A percentile compares a stretch with the other conserved stretches of the same genome.
These are phyloP conservation scores for Pythium dissotocum DNA, from an alignment of 352 stramenopile species.

Conservation along the genomic window DNA sequence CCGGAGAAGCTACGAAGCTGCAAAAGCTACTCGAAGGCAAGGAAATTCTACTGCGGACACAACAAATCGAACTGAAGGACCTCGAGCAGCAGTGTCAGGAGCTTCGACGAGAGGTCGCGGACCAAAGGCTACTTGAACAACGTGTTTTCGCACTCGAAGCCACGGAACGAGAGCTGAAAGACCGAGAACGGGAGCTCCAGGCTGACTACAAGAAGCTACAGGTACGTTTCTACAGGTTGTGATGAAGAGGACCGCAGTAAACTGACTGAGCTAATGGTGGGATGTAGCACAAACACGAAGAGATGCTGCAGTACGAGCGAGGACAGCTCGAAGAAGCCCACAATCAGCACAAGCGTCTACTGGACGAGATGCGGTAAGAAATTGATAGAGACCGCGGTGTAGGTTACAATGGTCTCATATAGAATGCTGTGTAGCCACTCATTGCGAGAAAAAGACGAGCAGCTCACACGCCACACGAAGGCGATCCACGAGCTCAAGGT, in stretches of 20 bases:
- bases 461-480: conserved; percentile 45
- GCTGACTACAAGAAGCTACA: conserved; percentile 39
- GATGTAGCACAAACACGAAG: conserved; percentile 46
- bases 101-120: conserved; percentile 18
- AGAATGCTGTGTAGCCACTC: conserved; percentile 20
- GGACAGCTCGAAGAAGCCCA: conserved; percentile 47
- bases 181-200: conserved; percentile 34
- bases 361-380: conserved; percentile 56
- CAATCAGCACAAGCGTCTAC: conserved; percentile 48
- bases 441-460: conserved; percentile 52
- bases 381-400: neutral
- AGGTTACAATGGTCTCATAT: neutral
- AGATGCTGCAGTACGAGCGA: conserved; percentile 45
- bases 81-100: conserved; percentile 37
- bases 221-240: conserved; percentile 19
- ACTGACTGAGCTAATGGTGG: neutral
- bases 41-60: conserved; percentile 48
- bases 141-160: conserved; percentile 46
- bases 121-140: conserved; percentile 37
- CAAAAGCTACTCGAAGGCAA: conserved; percentile 58
- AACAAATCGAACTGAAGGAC: conserved; percentile 57
- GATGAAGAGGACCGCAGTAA: no score
- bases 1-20: conserved; percentile 41
- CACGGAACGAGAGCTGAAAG: conserved; percentile 30
- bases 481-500: conserved; percentile 47